phyloP scores from a whole-genome alignment of 2,329 filamentous ascomycete genomes.

The Talaromyces sp. region DNA sequence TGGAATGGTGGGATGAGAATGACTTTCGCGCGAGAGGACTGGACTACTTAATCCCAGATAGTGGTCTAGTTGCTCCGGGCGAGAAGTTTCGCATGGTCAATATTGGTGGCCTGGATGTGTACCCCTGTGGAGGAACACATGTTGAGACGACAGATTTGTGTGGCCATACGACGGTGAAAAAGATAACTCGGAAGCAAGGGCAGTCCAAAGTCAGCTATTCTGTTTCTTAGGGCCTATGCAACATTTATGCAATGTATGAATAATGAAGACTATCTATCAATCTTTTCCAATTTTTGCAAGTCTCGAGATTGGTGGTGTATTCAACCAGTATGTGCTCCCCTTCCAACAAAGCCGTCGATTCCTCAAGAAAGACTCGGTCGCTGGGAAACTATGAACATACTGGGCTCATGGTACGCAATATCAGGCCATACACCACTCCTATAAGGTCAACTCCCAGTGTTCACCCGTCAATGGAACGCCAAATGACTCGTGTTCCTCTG shows the following conservation, averaged over 20 bases:
- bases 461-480: conserved; percentile 24
- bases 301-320: background rate
- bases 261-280: background rate
- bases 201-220: conserved; percentile 29
- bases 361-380: background rate
- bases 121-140: conserved; percentile 33
- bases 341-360: background rate
- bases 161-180: conserved; percentile 27
- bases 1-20: conserved; percentile 27
- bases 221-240: background rate
- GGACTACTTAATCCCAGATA: conserved; percentile 21
- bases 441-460: conserved; percentile 23
- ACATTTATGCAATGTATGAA: background rate
- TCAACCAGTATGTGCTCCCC: background rate
- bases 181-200: conserved; percentile 30
- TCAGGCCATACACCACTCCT: conserved; percentile 2
- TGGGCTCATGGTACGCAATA: background rate
- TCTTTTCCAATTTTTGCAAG: background rate
- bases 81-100: conserved; percentile 25
- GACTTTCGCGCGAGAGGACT: conserved; percentile 17
- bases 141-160: conserved; percentile 24
- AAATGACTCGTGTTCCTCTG: conserved; percentile 24
- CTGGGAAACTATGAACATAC: background rate
- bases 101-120: conserved; percentile 30
- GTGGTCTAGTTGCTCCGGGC: conserved; percentile 21